These are phyloP conservation scores for Fragosphaeria purpurea DNA, from an alignment of 2,329 filamentous ascomycete genomes.

Conservation along the genomic window DNA sequence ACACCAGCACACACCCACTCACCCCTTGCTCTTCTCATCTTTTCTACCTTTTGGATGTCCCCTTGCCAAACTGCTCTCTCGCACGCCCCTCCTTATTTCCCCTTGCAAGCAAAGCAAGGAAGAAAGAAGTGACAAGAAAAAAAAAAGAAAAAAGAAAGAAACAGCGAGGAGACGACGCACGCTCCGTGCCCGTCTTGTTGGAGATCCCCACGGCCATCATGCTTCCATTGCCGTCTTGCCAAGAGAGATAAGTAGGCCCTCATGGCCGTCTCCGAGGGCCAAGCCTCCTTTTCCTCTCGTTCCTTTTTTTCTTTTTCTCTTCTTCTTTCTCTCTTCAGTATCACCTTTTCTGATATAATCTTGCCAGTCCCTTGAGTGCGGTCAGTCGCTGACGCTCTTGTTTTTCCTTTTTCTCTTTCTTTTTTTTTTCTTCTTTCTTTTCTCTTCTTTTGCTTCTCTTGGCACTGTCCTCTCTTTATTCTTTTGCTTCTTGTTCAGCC, in stretches of 20 bases:
- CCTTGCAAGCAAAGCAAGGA: constrained; percentile 1
- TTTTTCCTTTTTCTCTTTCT: constrained; percentile 9
- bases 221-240: constrained; percentile 11
- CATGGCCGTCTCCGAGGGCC: constrained; percentile 4
- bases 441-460: constrained; percentile 10
- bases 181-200: constrained; percentile 1
- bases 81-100: not conserved
- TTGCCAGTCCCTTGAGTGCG: constrained; percentile 5
- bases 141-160: not conserved
- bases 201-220: constrained; percentile 6
- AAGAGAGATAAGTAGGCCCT: constrained; percentile 15
- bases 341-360: constrained; percentile 10
- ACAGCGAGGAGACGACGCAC: not conserved
- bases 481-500: constrained; percentile 13
- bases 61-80: not conserved
- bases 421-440: constrained; percentile 2
- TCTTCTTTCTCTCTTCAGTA: constrained; percentile 1
- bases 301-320: constrained; percentile 8
- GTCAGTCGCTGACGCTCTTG: constrained; percentile 2
- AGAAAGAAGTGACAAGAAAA: not conserved
- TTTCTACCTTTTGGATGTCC: not conserved
- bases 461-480: constrained; percentile 7
- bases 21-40: not conserved
- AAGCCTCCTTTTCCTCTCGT: constrained; percentile 4
- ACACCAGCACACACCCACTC: not conserved